A percentile compares a stretch with the other conserved stretches of the same genome.
These are phyloP conservation scores for Eucalyptus globulus DNA, from an alignment of 345 rosid species.

Conservation along the genomic window DNA sequence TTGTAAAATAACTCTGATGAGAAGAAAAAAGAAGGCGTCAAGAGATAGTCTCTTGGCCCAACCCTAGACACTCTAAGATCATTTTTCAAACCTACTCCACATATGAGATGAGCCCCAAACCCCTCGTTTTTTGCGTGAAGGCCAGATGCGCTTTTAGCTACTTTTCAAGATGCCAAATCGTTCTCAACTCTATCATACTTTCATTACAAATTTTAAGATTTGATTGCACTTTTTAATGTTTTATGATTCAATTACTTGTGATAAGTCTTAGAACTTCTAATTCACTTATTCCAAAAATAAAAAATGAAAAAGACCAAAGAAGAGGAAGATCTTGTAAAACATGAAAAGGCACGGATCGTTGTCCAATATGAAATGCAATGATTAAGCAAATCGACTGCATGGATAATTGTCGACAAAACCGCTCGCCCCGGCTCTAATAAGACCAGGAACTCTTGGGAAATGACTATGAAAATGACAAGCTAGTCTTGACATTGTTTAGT, in stretches of 20 bases:
- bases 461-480: neutral
- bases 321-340: neutral
- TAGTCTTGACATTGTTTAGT: neutral
- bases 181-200: neutral
- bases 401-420: neutral
- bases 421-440: neutral
- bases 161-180: neutral
- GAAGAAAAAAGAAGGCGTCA: no score
- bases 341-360: neutral
- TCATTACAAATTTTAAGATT: fast-evolving
- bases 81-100: no score
- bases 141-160: neutral
- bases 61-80: no score
- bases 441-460: neutral
- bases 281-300: no score
- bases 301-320: neutral
- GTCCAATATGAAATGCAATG: neutral
- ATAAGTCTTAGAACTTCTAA: neutral
- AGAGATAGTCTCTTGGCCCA: no score
- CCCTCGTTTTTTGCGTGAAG: no score
- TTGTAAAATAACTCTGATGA: no score
- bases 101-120: no score
- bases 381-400: neutral
- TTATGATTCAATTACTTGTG: no score
- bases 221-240: no score